Conservation (phyloP, 495 filamentous ascomycete genomes). For the Annulohypoxylon stygium region DNA sequence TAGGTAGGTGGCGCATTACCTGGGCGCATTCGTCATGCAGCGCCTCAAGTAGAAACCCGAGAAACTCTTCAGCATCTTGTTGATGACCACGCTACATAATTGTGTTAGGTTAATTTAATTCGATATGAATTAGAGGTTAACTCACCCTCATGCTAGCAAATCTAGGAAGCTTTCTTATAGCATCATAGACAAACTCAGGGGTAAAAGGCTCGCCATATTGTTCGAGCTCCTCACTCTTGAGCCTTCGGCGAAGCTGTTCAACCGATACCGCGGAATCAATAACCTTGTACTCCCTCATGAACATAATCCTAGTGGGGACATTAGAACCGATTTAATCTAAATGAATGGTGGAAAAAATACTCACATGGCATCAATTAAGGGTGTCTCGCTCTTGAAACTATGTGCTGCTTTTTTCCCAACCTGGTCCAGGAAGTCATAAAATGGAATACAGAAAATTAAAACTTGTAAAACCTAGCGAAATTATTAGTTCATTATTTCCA, state of each 20-base stretch:
- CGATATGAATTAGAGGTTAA: conserved; percentile 27
- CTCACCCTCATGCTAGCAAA: conserved; percentile 92
- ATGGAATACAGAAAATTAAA: conserved; percentile 90
- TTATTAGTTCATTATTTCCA: conserved; percentile 14
- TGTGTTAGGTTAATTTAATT: conserved; percentile 50
- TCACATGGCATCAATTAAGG: conserved; percentile 92
- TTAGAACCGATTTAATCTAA: conserved; percentile 36
- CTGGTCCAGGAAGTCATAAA: conserved; percentile 93
- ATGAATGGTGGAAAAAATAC: conserved; percentile 48
- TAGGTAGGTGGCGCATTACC: conserved; percentile 70
- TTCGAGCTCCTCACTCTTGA: conserved; percentile 87
- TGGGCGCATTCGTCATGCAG: conserved; percentile 92
- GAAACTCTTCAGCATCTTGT: conserved; percentile 97
- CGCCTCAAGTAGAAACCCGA: conserved; percentile 92
- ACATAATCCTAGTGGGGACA: conserved; percentile 78
- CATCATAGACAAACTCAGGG: conserved; percentile 95
- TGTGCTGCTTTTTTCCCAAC: conserved; percentile 84
- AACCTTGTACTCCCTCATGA: conserved; percentile 91
- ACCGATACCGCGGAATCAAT: conserved; percentile 82
- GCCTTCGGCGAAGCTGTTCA: conserved; percentile 76
- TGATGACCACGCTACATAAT: conserved; percentile 83
- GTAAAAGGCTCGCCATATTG: conserved; percentile 91
- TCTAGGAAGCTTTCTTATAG: conserved; percentile 84
- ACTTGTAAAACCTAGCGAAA: conserved; percentile 84
- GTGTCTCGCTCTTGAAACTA: conserved; percentile 95